Evolutionary conservation across 2,329 filamentous ascomycete species (phyloP), one percentile per base, ranked within the genome.

Genomic region (Albophoma yamanashiensis): DNA sequence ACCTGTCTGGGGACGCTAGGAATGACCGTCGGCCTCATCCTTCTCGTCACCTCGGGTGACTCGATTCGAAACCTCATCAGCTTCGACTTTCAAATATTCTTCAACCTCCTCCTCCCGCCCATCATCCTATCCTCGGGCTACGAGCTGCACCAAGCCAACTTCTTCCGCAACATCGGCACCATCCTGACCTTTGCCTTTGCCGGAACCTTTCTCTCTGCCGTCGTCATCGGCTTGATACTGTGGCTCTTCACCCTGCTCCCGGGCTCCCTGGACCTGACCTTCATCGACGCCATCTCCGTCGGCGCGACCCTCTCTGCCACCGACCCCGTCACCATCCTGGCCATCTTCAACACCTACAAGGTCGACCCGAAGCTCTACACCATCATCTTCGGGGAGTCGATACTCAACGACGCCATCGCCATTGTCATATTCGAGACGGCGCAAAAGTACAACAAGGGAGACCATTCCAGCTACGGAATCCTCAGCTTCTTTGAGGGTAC

Each of bases 81-180:
- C 75, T 99, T 99, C 80, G 89, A 97, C 78, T 97, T 97, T 73
- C 92, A 97, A 72, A 96, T 97, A 80, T 99, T 99, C 81, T 99
- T 99, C 82, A 99, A 99, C 75, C 84, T 99, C 55, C 85, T 99
- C 15, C 89, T 99, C n/a, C 94, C 94, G 43, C 94, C 94, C 60
- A 99, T 99, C 71, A 99, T 99, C 72, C 82, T 99, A 36, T 93
- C 92, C 20, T 97, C 93, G 20, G 94, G 94, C 59, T 99, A 97
- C 76, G 94, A 99, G 75, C 76, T 99, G 62, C 94, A 99, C 74
- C 94, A 99, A 77, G 92, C 91, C 67, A 99, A 99, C 78, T 99
- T 99, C 82, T 99, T 99, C 76, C 89, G 93, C 65, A 96, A 99
- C 70, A 96, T 97, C 63, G 93, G 94, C 63, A 95, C 91, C 8